Evolutionary conservation across 2,329 filamentous ascomycete genomes (phyloP).

Genomic region (Fusarium denticulatum): DNA sequence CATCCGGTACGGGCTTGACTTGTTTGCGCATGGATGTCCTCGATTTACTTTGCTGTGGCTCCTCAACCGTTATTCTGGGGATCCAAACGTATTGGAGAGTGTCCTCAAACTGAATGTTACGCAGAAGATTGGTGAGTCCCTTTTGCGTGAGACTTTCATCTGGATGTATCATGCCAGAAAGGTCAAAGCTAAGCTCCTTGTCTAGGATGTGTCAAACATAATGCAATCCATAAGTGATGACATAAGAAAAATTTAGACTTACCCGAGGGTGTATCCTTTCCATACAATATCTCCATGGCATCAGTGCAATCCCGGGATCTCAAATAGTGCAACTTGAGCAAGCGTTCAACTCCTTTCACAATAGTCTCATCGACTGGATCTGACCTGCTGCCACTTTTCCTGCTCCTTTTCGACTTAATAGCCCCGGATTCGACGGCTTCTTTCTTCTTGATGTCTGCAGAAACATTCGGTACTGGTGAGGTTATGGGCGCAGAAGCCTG

Average conservation of each 20-base stretch:
- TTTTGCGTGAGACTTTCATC: neutral
- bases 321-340: constrained; percentile 15
- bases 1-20: neutral
- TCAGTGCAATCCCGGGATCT: neutral
- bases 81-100: constrained; percentile 14
- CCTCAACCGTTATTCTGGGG: neutral
- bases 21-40: neutral
- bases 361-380: constrained; percentile 3
- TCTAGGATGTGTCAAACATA: neutral
- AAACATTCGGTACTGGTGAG: neutral
- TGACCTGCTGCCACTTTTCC: neutral
- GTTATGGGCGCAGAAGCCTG: neutral
- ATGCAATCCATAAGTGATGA: no score
- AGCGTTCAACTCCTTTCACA: neutral
- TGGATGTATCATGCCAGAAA: neutral
- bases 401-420: neutral
- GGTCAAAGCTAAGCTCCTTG: constrained; percentile 11
- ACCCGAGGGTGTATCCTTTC: neutral
- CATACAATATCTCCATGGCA: constrained; percentile 13
- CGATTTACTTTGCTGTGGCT: neutral
- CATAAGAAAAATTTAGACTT: no score
- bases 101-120: constrained; percentile 1
- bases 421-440: accelerated
- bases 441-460: neutral
- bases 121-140: neutral